Conservation (phyloP, 345 rosid genomes). For the Ceriops tagal region DNA sequence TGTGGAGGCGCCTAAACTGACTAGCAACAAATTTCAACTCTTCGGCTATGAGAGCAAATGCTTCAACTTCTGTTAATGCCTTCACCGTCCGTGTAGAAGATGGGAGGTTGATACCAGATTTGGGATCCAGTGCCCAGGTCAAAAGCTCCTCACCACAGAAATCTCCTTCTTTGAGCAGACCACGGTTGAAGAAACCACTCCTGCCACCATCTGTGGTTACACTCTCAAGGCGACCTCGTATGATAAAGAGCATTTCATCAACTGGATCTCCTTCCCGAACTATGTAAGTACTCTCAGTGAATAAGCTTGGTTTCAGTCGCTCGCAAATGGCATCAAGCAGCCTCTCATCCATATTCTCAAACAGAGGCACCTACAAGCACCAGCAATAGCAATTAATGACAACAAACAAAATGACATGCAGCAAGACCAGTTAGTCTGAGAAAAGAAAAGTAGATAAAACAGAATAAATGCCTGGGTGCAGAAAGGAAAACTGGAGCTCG, state of each 20-base stretch:
- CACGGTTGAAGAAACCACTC: constrained; percentile 86
- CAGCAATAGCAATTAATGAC: constrained; percentile 1
- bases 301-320: constrained; percentile 80
- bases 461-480: no score
- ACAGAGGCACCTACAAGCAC: constrained; percentile 68
- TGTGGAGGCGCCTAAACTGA: constrained; percentile 90
- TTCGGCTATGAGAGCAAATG: constrained; percentile 81
- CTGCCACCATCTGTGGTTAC: constrained; percentile 95
- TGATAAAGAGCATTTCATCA: constrained; percentile 92
- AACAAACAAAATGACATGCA: not conserved
- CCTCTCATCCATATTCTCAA: constrained; percentile 93
- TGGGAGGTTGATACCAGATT: constrained; percentile 78
- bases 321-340: constrained; percentile 94
- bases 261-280: constrained; percentile 98
- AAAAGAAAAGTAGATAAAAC: no score
- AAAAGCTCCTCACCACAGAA: constrained; percentile 96
- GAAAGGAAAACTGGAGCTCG: no score
- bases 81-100: constrained; percentile 93
- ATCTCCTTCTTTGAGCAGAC: constrained; percentile 82
- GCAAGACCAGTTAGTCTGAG: not conserved
- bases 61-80: constrained; percentile 87
- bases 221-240: constrained; percentile 94
- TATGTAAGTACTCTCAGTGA: constrained; percentile 68
- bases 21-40: constrained; percentile 92
- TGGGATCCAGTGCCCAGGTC: constrained; percentile 98